phyloP scores from a whole-genome alignment of 2,329 filamentous ascomycete genomes.

The Aciculosporium take region DNA sequence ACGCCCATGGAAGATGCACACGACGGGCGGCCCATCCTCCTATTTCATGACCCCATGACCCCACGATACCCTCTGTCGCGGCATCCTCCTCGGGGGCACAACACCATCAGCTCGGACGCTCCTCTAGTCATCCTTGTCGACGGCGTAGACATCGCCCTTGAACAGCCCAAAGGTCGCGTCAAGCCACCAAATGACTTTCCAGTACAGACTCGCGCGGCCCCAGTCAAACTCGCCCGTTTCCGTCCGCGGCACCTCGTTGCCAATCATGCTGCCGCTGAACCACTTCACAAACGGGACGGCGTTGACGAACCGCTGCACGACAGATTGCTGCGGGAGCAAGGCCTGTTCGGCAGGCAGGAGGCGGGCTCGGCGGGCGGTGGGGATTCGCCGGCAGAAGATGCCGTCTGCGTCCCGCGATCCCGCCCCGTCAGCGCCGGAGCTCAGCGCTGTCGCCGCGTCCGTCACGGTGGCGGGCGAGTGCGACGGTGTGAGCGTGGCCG shows the following conservation, averaged over 20 bases:
- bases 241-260: slow-evolving; percentile 57
- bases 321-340: slow-evolving; percentile 52
- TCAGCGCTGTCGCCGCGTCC: slow-evolving; percentile 11
- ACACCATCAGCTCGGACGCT: neutral
- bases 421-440: slow-evolving; percentile 14
- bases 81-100: neutral
- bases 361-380: slow-evolving; percentile 48
- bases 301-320: slow-evolving; percentile 47
- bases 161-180: slow-evolving; percentile 45
- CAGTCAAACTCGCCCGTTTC: slow-evolving; percentile 69
- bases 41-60: neutral
- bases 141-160: slow-evolving; percentile 40
- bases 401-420: slow-evolving; percentile 21
- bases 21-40: neutral
- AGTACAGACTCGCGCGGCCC: slow-evolving; percentile 50
- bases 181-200: slow-evolving; percentile 51
- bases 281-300: slow-evolving; percentile 57
- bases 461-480: slow-evolving; percentile 31
- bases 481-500: slow-evolving; percentile 32
- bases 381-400: slow-evolving; percentile 47
- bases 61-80: neutral
- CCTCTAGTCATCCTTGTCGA: slow-evolving; percentile 42
- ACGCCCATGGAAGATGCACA: neutral
- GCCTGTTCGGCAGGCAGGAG: slow-evolving; percentile 58
- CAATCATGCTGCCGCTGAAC: slow-evolving; percentile 61